Base-by-base conservation (phyloP, 345 rosid species). In the Moricandia arvensis region DNA sequence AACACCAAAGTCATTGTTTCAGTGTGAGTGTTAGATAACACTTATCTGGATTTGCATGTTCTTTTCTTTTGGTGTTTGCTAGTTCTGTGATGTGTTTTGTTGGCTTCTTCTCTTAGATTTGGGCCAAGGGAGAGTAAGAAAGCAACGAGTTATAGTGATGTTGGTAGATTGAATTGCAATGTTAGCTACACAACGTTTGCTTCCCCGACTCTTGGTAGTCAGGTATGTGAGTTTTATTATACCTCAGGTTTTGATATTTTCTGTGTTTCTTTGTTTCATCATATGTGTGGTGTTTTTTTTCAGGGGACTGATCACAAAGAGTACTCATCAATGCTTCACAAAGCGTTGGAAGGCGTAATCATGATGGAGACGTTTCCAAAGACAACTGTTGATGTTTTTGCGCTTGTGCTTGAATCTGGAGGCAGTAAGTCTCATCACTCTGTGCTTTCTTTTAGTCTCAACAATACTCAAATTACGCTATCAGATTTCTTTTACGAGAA, bases 41-140 rank as follows among this genome's bases (percentile, higher is more conserved):
- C 34, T 65, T 53, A 3, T 17, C 29, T 49, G 63, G 11, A 26
- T 34, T 26, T 51, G 45, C 24, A 2, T 54, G 2, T 21, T 8
- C 45, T 11, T 61, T 16, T 7, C 13, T 35, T 53, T 37, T 49
- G 45, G 60, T 66, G 6, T 57, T 38, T 57, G 66, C 59, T 45
- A 21, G 15, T n/a, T 24, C 3, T 31, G 8, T 33, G 21, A 24
- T 7, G 18, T 53, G 35, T 67, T n/a, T 72, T 17, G 6, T n/a
- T 64, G 61, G 59, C n/a, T 63, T 30, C 10, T 31, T 45, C 8
- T 65, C 24, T 60, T 83, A 95, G 99, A 61, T 95, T 92, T 82
- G 99, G 99, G 67, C 99, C 99, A n/a, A 87, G 97, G 79, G 98
- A 95, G 80, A 95, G 96, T 81, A 93, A 90, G 88, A 95, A 92